phyloP scores from a whole-genome alignment of 495 filamentous ascomycete genomes.

The Achaetomiella virescens region DNA sequence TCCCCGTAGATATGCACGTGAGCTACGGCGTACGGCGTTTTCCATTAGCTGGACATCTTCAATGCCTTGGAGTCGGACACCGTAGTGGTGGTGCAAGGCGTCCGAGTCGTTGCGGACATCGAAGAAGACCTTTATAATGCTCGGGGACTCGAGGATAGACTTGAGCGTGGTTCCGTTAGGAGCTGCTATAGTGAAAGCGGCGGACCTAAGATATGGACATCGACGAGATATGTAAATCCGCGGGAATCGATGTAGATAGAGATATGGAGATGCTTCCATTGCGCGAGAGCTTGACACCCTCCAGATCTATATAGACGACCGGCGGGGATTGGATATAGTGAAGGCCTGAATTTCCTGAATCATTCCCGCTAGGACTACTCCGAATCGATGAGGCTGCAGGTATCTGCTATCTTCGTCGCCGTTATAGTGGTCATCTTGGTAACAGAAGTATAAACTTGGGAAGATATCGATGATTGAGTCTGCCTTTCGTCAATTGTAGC shows the following conservation, averaged over 20 bases:
- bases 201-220: conserved; percentile 41
- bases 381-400: too few relatives aligned
- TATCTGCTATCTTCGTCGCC: too few relatives aligned
- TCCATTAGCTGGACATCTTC: conserved; percentile 56
- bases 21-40: too few relatives aligned
- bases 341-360: too few relatives aligned
- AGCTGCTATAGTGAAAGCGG: conserved; percentile 40
- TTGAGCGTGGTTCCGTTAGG: conserved; percentile 37
- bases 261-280: conserved; percentile 49
- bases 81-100: conserved; percentile 44
- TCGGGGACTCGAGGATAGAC: conserved; percentile 41
- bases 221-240: conserved; percentile 38
- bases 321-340: conserved; percentile 11
- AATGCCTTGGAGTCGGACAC: conserved; percentile 35
- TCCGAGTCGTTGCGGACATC: conserved; percentile 54
- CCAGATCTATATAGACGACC: conserved; percentile 50
- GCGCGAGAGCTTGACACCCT: conserved; percentile 45
- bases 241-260: conserved; percentile 33
- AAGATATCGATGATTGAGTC: too few relatives aligned
- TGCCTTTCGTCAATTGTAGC: too few relatives aligned
- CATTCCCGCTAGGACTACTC: too few relatives aligned
- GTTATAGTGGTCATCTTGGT: too few relatives aligned
- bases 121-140: conserved; percentile 48
- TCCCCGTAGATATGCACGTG: too few relatives aligned
- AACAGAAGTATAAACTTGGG: too few relatives aligned